Base-by-base conservation (phyloP, 1,139 yeast species). In the Yamadazyma spencermartinsiae region DNA sequence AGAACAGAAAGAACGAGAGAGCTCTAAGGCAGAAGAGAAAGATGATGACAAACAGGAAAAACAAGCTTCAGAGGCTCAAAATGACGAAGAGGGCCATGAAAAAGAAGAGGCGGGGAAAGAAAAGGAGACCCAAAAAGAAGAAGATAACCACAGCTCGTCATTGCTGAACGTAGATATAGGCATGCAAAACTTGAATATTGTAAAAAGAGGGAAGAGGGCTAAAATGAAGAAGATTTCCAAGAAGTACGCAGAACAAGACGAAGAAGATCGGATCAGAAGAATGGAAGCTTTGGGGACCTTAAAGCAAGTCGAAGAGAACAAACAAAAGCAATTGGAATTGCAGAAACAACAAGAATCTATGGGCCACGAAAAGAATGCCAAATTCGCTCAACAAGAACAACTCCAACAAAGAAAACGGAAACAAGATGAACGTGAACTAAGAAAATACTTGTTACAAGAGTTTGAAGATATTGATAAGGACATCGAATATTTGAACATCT, bases 231-330 rank as follows among this genome's bases (percentile, higher is more conserved):
- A 87, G 58, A 85, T 86, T 40, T 84, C 85, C 20, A 72, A 78
- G 38, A 90, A 89, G 55, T 92, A 92, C 55, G 89, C 82, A 1
- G 89, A 84, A 44, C 98, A 90, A 60, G 98, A 90, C 55, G 97
- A 88, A 40, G 95, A 87, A 40, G 98, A 92, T 52, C 75, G 89
- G 41, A 56, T 63, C 36, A 53, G 82, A 43, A 74, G 92, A 44
- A 79, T 90, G 86, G 80, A 85, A 43, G 85, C 84, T 1, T 66
- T 92, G 36, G 98, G 98, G 3, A 86, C 95, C 0, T 68, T 84
- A 52, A 86, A 85, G 49, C 88, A 86, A 42, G 68, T 75, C 3
- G 80, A 80, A 47, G 69, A 63, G 27, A 52, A 51, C 40, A 60
- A 60, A 40, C 50, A 52, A 31, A 58, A 57, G 41, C 59, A 57